A percentile compares a stretch with the other conserved stretches of the same genome.
phyloP scores from a whole-genome alignment of 1,284 basidiomycete genomes.

The Ganoderma multipileum region DNA sequence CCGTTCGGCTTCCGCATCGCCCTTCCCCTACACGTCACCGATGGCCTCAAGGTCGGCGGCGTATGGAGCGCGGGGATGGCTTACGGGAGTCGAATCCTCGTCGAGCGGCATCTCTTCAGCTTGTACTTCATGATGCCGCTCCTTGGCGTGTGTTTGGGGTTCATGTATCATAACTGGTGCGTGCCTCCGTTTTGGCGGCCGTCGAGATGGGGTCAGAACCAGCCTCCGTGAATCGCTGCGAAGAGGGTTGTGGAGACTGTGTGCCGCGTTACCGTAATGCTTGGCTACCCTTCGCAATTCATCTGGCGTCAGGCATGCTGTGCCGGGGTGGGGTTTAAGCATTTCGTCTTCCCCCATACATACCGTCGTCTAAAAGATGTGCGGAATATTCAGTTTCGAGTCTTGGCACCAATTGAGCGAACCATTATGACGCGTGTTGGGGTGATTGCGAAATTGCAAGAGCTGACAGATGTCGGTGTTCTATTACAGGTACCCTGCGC shows the following conservation, averaged over 20 bases:
- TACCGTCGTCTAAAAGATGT: neutral
- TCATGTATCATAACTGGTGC: constrained; percentile 95
- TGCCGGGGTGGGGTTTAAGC: neutral
- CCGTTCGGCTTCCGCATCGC: constrained; percentile 74
- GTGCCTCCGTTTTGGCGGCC: constrained; percentile 37
- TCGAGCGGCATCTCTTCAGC: constrained; percentile 91
- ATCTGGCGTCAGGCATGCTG: neutral
- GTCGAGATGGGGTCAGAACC: neutral
- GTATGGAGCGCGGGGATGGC: constrained; percentile 85
- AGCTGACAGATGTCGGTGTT: neutral
- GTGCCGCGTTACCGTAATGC: neutral
- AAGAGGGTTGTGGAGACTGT: neutral
- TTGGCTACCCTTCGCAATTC: neutral
- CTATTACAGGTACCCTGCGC: constrained; percentile 89
- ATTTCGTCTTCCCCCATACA: neutral
- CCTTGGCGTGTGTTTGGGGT: constrained; percentile 87
- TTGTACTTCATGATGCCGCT: constrained; percentile 97
- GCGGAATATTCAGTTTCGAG: neutral
- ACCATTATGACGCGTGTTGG: neutral
- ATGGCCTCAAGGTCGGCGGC: constrained; percentile 74
- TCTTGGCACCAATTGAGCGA: neutral
- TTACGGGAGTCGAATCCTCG: constrained; percentile 85
- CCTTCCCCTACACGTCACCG: constrained; percentile 73
- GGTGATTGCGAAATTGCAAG: neutral
- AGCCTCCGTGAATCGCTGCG: neutral